Evolutionary conservation across 768 basidiomycete species (phyloP), one percentile per base, ranked within the genome.

Genomic region (Boletus bicolor): DNA sequence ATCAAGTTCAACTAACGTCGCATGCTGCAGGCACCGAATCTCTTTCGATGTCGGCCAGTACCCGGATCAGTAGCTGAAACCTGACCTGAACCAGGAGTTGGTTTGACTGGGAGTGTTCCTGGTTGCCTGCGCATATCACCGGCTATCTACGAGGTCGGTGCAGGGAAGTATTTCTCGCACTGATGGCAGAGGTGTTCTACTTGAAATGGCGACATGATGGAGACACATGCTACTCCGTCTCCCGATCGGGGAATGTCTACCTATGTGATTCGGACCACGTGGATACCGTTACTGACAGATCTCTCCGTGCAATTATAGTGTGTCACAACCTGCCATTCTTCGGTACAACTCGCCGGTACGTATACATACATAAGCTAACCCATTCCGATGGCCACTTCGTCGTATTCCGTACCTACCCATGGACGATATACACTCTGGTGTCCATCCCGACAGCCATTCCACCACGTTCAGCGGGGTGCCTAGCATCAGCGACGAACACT

Each of bases 401-500:
- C 35, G 35, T 21, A 53, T 36, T 35, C 46, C 44, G 30, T 58
- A 38, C 45, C 32, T 41, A 41, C 19, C 45, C 50, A 64, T 57
- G 56, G 42, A 51, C 34, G 37, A 44, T 37, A 51, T 30, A 49
- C 44, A 26, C 7, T 14, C 44, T 15, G 17, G 24, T 14, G n/a
- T 39, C 24, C 43, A 44, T 21, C 28, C 44, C 7, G 38, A 58
- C 24, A 17, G 34, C 10, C 3, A 32, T 36, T 38, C 37, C 30
- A 24, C 57, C 14, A 17, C 34, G 28, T 12, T 45, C 12, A 36
- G 49, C 30, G 28, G 7, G 11, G 9, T 30, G 4, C 45, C 41
- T 14, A 54, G 46, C 32, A 8, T 35, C n/a, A 49, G 5, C 49
- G 44, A 65, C 21, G 56, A 66, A 39, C 57, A 58, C 12, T 49